Conservation (phyloP, 2,329 filamentous ascomycete species). For the Botrytis tulipae region DNA sequence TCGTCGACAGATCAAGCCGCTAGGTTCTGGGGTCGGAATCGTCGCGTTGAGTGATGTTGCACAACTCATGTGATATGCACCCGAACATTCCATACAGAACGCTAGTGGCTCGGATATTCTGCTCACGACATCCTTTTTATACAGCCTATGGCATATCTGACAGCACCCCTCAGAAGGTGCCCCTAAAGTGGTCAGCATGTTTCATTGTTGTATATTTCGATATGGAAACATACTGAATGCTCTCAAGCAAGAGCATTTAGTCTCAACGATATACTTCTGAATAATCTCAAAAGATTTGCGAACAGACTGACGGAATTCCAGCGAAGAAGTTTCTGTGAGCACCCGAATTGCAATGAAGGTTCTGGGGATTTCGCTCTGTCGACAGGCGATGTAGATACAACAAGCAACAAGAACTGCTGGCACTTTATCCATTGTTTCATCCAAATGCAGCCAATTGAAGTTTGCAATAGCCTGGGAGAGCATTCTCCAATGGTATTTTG, state of each 20-base stretch:
- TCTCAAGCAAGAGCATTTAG: not conserved
- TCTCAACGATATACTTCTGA: not conserved
- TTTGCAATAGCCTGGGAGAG: not conserved
- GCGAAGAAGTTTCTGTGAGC: not conserved
- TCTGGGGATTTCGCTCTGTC: not conserved
- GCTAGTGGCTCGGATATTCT: not conserved
- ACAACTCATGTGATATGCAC: not conserved
- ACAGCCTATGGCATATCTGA: not conserved
- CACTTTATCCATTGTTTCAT: not conserved
- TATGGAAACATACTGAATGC: not conserved
- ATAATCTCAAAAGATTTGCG: not conserved
- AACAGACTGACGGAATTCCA: not conserved
- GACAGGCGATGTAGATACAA: not conserved
- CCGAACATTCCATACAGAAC: not conserved
- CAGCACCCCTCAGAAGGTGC: not conserved
- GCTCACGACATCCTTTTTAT: not conserved
- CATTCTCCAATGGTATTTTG: not conserved
- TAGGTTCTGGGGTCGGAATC: not conserved
- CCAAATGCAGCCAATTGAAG: not conserved
- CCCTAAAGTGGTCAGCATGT: not conserved
- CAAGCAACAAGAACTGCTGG: not conserved
- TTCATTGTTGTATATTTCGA: not conserved
- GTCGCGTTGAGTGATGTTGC: not conserved
- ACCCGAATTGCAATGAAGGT: not conserved
- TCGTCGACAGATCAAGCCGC: not conserved